Percentiles rank a stretch among this genome's conserved stretches.
Evolutionary conservation across 805 yeast genomes (phyloP).

Genomic region (Alloascoidea africana): DNA sequence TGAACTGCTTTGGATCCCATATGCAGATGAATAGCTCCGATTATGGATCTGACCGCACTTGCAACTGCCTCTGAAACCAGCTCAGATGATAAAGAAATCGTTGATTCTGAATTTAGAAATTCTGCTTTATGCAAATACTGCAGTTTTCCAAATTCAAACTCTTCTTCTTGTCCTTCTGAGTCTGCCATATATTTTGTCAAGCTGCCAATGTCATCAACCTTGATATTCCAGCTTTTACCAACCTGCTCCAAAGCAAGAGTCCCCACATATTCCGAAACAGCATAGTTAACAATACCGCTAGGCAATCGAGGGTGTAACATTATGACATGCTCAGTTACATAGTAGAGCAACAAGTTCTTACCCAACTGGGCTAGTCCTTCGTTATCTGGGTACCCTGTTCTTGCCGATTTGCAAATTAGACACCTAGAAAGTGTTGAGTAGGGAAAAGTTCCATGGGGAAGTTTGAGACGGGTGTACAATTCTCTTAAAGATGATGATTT

Average conservation of each 20-base stretch:
- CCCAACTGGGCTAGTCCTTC: conserved; percentile 75
- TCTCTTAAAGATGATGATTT: conserved; percentile 63
- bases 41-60: conserved; percentile 71
- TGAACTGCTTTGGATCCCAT: conserved; percentile 50
- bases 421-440: conserved; percentile 67
- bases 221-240: conserved; percentile 81
- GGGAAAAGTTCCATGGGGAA: conserved; percentile 37
- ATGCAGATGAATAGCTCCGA: conserved; percentile 73
- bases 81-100: too few relatives aligned
- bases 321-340: conserved; percentile 60
- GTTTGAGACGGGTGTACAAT: conserved; percentile 58
- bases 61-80: too few relatives aligned
- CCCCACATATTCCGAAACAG: conserved; percentile 65
- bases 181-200: conserved; percentile 54
- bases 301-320: conserved; percentile 85
- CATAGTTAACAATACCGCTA: conserved; percentile 53
- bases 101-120: too few relatives aligned
- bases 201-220: conserved; percentile 48
- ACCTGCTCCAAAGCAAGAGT: conserved; percentile 48
- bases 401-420: conserved; percentile 42
- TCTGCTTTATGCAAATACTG: too few relatives aligned
- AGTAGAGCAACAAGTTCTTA: conserved; percentile 56
- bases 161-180: conserved; percentile 53
- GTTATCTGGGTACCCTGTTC: conserved; percentile 47
- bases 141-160: too few relatives aligned